Evolutionary conservation across 2,329 filamentous ascomycete genomes (phyloP).

Genomic region (Aspergillus pseudotamarii): DNA sequence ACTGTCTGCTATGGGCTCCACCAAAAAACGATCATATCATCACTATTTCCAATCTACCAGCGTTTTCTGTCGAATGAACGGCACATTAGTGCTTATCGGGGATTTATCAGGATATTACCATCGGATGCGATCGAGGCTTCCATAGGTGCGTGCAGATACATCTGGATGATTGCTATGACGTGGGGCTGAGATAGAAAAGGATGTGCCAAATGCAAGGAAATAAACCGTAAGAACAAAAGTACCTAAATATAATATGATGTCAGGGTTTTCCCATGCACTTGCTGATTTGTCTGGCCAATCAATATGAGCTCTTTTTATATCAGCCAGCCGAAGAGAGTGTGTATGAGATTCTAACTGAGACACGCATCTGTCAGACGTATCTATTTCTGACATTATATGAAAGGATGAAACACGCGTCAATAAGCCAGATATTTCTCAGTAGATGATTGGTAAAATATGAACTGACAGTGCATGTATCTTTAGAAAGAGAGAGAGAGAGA

Average conservation of each 20-base stretch:
- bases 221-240: neutral
- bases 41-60: neutral
- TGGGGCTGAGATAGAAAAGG: too few species aligned
- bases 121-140: neutral
- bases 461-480: too few species aligned
- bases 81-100: too few species aligned
- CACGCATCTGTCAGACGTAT: neutral
- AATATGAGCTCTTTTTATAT: neutral
- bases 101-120: neutral
- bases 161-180: neutral
- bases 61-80: neutral
- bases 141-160: neutral
- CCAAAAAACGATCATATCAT: neutral
- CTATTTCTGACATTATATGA: neutral
- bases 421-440: neutral
- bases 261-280: neutral
- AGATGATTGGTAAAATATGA: neutral
- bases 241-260: neutral
- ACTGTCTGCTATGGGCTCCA: neutral
- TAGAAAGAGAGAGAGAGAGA: too few species aligned
- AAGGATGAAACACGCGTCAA: neutral
- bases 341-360: neutral
- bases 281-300: neutral
- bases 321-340: neutral
- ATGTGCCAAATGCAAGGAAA: neutral